These are phyloP conservation scores for Adansonia gregorii DNA, from an alignment of 441 rosid genomes.

Conservation along the genomic window DNA sequence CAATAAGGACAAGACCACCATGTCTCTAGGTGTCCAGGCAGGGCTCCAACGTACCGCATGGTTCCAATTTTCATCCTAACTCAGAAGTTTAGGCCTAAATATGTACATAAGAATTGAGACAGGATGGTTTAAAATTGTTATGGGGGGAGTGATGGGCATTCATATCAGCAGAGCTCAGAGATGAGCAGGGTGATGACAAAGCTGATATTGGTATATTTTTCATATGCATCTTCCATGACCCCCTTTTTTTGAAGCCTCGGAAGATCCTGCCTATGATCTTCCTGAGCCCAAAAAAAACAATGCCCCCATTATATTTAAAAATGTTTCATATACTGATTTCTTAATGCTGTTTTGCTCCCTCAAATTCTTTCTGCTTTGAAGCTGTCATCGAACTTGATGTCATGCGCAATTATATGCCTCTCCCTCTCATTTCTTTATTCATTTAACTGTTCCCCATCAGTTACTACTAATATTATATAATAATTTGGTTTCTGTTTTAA, in stretches of 20 bases:
- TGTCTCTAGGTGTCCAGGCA: conserved; percentile 38
- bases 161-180: conserved; percentile 31
- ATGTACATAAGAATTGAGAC: conserved; percentile 28
- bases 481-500: conserved; percentile 22
- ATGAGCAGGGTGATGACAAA: conserved; percentile 39
- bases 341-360: conserved; percentile 34
- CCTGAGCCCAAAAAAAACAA: conserved; percentile 50
- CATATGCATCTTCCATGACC: conserved; percentile 35
- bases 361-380: conserved; percentile 53
- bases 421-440: conserved; percentile 29
- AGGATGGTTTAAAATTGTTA: conserved; percentile 26
- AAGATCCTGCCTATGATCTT: conserved; percentile 54
- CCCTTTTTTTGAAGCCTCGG: conserved; percentile 31
- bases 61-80: conserved; percentile 18
- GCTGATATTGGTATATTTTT: conserved; percentile 39
- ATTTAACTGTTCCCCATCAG: conserved; percentile 18
- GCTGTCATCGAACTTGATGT: conserved; percentile 57
- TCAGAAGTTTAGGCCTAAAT: conserved; percentile 23
- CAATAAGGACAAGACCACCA: conserved; percentile 36
- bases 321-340: background rate
- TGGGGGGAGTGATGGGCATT: conserved; percentile 38
- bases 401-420: conserved; percentile 52
- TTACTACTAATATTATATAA: conserved; percentile 23
- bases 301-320: conserved; percentile 37
- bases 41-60: conserved; percentile 29